Conservation (phyloP, 2,329 filamentous ascomycete genomes). For the Mycogone perniciosa region DNA sequence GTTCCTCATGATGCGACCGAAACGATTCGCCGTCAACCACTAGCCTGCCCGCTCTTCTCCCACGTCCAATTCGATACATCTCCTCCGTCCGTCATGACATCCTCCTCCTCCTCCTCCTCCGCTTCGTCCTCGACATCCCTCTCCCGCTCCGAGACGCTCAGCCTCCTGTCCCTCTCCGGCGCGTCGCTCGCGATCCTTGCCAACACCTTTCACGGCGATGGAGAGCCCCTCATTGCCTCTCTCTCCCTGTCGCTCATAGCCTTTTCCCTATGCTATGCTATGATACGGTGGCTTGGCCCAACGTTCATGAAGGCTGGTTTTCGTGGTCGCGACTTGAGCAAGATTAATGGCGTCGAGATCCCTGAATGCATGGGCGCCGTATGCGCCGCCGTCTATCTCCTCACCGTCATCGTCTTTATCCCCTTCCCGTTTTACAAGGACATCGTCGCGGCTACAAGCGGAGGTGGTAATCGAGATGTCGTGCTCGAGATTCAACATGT, state of each 20-base stretch:
- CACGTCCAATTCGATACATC: not conserved
- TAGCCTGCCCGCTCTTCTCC: not conserved
- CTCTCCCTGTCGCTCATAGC: conserved; percentile 80
- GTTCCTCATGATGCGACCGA: not conserved
- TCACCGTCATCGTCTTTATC: conserved; percentile 85
- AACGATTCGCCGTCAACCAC: not conserved
- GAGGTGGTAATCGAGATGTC: conserved; percentile 84
- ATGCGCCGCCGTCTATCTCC: conserved; percentile 84
- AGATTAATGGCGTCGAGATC: conserved; percentile 61
- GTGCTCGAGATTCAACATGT: conserved; percentile 67
- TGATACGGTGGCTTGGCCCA: conserved; percentile 89
- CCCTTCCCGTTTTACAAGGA: conserved; percentile 98
- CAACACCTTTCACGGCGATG: conserved; percentile 78
- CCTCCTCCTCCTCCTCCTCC: conserved; percentile 22
- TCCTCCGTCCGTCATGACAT: conserved; percentile 4
- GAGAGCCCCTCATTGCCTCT: conserved; percentile 82
- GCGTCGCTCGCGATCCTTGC: conserved; percentile 67
- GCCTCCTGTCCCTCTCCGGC: conserved; percentile 56
- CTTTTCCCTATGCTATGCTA: conserved; percentile 72
- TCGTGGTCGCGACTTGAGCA: conserved; percentile 85
- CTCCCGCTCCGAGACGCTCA: conserved; percentile 46
- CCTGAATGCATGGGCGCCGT: conserved; percentile 96
- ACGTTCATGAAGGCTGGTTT: conserved; percentile 84
- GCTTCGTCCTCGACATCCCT: conserved; percentile 33
- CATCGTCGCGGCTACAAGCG: conserved; percentile 89